Evolutionary conservation across 2,329 filamentous ascomycete genomes (phyloP).

Genomic region (Cryphonectria naterciae): DNA sequence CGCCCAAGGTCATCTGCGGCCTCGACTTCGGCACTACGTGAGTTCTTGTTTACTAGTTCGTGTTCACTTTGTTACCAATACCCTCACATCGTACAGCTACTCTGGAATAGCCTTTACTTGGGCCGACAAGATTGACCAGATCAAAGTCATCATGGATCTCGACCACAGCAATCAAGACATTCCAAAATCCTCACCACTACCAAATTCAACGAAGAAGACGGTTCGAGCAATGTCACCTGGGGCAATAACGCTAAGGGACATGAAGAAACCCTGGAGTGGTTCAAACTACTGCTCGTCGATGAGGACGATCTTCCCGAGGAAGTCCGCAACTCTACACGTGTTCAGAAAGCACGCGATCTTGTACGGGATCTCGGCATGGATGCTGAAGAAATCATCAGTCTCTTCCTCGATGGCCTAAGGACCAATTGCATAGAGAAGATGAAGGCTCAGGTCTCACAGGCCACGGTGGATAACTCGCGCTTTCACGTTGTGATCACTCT

Average conservation of each 20-base stretch:
- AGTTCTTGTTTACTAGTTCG: constrained; percentile 19
- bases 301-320: constrained; percentile 35
- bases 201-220: constrained; percentile 12
- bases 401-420: constrained; percentile 43
- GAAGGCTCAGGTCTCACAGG: constrained; percentile 31
- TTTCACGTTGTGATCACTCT: constrained; percentile 48
- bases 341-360: constrained; percentile 25
- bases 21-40: constrained; percentile 54
- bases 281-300: constrained; percentile 47
- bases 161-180: constrained; percentile 34
- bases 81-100: constrained; percentile 34
- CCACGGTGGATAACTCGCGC: constrained; percentile 31
- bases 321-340: constrained; percentile 32
- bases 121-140: constrained; percentile 34
- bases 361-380: constrained; percentile 1
- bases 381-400: constrained; percentile 4
- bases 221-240: background rate
- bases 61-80: background rate
- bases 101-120: constrained; percentile 48
- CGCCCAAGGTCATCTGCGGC: constrained; percentile 40
- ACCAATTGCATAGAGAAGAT: constrained; percentile 37
- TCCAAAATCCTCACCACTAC: constrained; percentile 39
- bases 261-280: constrained; percentile 41
- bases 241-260: constrained; percentile 42
- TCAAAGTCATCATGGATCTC: constrained; percentile 41